These are phyloP conservation scores for Cucurbita pepo DNA, from an alignment of 306 rosid species.

Conservation along the genomic window DNA sequence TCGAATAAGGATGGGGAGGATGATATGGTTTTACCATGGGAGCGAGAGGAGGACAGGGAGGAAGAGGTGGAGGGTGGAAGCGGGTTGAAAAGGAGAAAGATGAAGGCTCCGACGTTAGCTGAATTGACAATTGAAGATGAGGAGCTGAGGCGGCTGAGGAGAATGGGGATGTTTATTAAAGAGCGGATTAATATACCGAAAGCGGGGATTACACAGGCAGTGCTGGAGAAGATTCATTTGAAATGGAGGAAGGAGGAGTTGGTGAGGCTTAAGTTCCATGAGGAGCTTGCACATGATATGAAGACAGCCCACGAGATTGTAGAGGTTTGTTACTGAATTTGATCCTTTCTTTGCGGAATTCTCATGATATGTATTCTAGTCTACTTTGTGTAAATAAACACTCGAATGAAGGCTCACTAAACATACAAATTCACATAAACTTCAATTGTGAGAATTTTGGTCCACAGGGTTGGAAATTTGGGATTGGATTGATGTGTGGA, in stretches of 20 bases:
- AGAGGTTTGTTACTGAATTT: slow-evolving; percentile 33
- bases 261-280: slow-evolving; percentile 85
- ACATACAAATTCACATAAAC: not conserved
- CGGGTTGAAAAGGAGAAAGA: slow-evolving; percentile 29
- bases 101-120: slow-evolving; percentile 44
- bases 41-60: slow-evolving; percentile 31
- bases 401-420: not conserved
- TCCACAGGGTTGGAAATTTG: not conserved
- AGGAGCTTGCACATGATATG: slow-evolving; percentile 69
- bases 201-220: slow-evolving; percentile 67
- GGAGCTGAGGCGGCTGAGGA: slow-evolving; percentile 60
- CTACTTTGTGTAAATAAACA: not conserved
- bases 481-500: not conserved
- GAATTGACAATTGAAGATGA: slow-evolving; percentile 78
- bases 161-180: slow-evolving; percentile 40
- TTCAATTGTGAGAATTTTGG: not conserved
- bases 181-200: slow-evolving; percentile 64
- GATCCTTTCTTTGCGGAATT: not conserved
- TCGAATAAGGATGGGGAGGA: slow-evolving; percentile 21
- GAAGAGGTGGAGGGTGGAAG: slow-evolving; percentile 26
- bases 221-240: slow-evolving; percentile 59
- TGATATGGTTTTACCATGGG: slow-evolving; percentile 52
- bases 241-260: slow-evolving; percentile 70
- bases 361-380: not conserved
- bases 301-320: slow-evolving; percentile 77